Base-by-base conservation (phyloP, 2,329 filamentous ascomycete species). In the Penicillium sp. region DNA sequence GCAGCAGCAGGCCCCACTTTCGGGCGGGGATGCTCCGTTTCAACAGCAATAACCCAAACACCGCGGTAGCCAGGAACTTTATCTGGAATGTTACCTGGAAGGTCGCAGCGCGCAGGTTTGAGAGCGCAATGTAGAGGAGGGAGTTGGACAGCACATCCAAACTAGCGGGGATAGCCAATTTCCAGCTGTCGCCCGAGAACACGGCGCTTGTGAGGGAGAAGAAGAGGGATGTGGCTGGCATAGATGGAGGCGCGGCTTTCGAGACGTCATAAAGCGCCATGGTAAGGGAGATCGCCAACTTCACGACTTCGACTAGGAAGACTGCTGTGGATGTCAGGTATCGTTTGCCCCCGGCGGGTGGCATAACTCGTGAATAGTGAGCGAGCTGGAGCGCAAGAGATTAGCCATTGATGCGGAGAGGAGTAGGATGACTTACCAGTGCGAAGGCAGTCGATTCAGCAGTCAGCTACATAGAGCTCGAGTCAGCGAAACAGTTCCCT, bases 341-440 rank as follows among this genome's bases (percentile, higher is more conserved):
- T 71, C 92, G 88, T 69, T 92, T 90, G 62, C 91, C 90, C 70
- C 88, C 86, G 9, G 84, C 81, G 9, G 87, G 82, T n/a, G 92
- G 89, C 92, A 97, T 97, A 57, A 95, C 86, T 61, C 92, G 86
- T 29, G 92, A 96, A 75, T 97, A 96, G 77, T 97, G 93, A 82
- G 96, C 89, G 52, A 97, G 83, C 90, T 93, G 68, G 13, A 14
- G 16, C 13, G 39, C 43, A 34, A 24, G 56, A 27, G 14, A 34
- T 63, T 53, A 67, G 61, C 38, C n/a, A 38, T 24, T 29, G 36
- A n/a, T 36, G 34, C 24, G 14, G 18, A 5, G 39, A 2, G 2
- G 11, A 7, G n/a, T 36, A 14, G 31, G 11, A 32, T 10, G n/a
- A 62, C 75, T 63, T 68, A 79, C 77, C 69, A 79, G 59, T 49